These are phyloP conservation scores for Phyllosticta citribraziliensis DNA, from an alignment of 2,329 filamentous ascomycete species.

Conservation along the genomic window DNA sequence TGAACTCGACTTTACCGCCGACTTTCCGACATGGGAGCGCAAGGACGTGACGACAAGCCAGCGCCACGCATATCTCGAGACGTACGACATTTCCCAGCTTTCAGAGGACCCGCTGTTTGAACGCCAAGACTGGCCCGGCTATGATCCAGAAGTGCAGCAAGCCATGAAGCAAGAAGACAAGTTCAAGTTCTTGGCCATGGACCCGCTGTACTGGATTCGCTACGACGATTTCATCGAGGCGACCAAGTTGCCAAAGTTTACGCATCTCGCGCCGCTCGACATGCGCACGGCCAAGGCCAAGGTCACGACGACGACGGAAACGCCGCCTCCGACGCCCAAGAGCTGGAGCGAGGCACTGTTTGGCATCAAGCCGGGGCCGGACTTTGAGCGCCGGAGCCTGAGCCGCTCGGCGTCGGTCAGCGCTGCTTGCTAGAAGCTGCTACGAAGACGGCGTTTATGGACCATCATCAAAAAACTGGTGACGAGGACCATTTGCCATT, in stretches of 20 bases:
- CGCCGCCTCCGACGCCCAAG: conserved; percentile 8
- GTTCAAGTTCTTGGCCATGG: conserved; percentile 12
- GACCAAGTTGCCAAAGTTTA: background rate
- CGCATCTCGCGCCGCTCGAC: conserved; percentile 5
- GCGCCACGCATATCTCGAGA: conserved; percentile 25
- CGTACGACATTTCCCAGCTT: conserved; percentile 29
- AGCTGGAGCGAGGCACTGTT: conserved; percentile 11
- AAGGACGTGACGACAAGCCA: conserved; percentile 25
- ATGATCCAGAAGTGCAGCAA: conserved; percentile 19
- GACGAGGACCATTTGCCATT: background rate
- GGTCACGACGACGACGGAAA: background rate
- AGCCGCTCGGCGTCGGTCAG: conserved; percentile 6
- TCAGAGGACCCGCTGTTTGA: conserved; percentile 30
- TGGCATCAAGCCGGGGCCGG: conserved; percentile 9
- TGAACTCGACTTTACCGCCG: conserved; percentile 27
- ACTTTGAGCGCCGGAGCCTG: conserved; percentile 5
- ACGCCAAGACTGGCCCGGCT: conserved; percentile 28
- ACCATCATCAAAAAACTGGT: background rate
- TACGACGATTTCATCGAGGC: conserved; percentile 13
- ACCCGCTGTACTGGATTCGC: conserved; percentile 14
- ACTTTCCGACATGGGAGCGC: conserved; percentile 23
- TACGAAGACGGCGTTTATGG: background rate
- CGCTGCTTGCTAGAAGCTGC: background rate
- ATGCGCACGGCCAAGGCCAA: conserved; percentile 8
- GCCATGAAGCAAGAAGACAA: conserved; percentile 8